A percentile compares a stretch with the other conserved stretches of the same genome.
Conservation (phyloP, 2,329 filamentous ascomycete genomes). For the Xylariaceae sp. region DNA sequence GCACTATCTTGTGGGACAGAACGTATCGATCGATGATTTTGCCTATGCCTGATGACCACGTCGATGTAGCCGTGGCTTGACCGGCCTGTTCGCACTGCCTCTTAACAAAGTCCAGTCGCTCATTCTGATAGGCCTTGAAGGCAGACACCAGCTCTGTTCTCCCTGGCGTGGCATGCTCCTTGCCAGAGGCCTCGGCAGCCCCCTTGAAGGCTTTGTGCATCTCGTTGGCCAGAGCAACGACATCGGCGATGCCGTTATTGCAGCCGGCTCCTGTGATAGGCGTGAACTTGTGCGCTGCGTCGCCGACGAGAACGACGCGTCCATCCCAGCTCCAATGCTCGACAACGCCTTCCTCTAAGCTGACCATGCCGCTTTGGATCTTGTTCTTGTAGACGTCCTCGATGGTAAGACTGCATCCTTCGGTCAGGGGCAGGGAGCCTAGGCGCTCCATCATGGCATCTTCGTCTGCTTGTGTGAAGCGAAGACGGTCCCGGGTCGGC, state of each 20-base stretch:
- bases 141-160: background rate
- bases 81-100: too few relatives aligned
- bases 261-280: conserved; percentile 2
- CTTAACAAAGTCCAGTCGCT: too few relatives aligned
- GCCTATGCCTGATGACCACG: too few relatives aligned
- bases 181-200: background rate
- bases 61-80: too few relatives aligned
- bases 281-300: conserved; percentile 15
- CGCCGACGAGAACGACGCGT: conserved; percentile 7
- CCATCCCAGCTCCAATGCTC: conserved; percentile 9
- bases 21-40: too few relatives aligned
- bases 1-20: too few relatives aligned
- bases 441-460: background rate
- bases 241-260: conserved; percentile 7
- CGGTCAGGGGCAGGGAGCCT: background rate
- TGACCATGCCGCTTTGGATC: background rate
- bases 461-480: background rate
- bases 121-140: background rate
- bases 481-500: background rate
- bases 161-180: background rate
- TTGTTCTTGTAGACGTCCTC: background rate
- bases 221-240: conserved; percentile 6
- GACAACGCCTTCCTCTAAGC: conserved; percentile 4
- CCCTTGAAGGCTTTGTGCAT: background rate
- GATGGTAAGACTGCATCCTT: background rate